A percentile compares a stretch with the other conserved stretches of the same genome.
These are phyloP conservation scores for Zizania palustris DNA, from an alignment of 202 grass and related monocot species.

Conservation along the genomic window DNA sequence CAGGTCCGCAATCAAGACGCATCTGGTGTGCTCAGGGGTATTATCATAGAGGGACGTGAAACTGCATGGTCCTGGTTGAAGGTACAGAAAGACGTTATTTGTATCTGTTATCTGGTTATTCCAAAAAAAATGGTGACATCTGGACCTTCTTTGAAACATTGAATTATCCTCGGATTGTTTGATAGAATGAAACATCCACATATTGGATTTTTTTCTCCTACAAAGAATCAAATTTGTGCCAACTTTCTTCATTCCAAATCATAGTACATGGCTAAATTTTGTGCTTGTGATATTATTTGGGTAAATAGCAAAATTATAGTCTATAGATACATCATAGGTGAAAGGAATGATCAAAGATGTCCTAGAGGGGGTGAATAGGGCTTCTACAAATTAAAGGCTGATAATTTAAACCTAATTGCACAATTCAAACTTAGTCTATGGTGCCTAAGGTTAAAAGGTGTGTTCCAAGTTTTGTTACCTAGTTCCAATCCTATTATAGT, in stretches of 20 bases:
- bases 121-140: neutral
- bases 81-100: conserved; percentile 44
- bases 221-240: neutral
- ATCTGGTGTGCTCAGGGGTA: conserved; percentile 46
- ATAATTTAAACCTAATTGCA: no score
- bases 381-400: no score
- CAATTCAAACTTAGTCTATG: no score
- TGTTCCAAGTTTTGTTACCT: no score
- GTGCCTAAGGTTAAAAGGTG: no score
- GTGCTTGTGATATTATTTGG: conserved; percentile 2
- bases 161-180: conserved; percentile 5
- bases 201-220: neutral
- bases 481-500: no score
- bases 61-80: conserved; percentile 81
- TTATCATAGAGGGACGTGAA: conserved; percentile 62
- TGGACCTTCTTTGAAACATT: conserved; percentile 31
- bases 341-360: no score
- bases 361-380: no score
- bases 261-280: neutral
- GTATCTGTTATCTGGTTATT: neutral
- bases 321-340: neutral
- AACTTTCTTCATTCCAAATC: conserved; percentile 12
- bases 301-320: neutral
- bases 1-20: conserved; percentile 85
- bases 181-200: conserved; percentile 21